A percentile compares a stretch with the other conserved stretches of the same genome.
These are phyloP conservation scores for Poa annua DNA, from an alignment of 176 grass and related monocot genomes.

Conservation along the genomic window DNA sequence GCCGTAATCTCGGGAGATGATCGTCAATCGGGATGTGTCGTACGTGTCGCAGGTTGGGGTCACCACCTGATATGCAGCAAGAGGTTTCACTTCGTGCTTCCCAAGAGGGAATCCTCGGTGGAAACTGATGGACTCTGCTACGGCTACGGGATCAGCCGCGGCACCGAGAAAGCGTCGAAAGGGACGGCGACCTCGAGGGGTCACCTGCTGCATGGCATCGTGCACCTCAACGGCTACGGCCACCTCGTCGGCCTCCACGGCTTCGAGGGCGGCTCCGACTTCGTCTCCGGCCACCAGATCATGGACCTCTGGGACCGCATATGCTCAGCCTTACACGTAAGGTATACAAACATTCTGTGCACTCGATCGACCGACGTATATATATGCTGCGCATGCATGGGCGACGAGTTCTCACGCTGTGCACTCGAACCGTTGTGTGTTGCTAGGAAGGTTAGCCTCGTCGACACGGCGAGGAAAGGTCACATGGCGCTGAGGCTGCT, in stretches of 20 bases:
- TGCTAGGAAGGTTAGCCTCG: conserved; percentile 78
- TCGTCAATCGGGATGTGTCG: background rate
- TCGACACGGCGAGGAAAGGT: conserved; percentile 70
- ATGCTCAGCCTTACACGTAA: conserved; percentile 67
- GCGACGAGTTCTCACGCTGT: background rate
- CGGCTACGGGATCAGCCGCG: conserved; percentile 46
- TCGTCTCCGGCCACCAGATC: conserved; percentile 83
- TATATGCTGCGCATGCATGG: background rate
- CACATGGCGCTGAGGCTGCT: conserved; percentile 78
- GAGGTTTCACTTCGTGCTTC: conserved; percentile 90
- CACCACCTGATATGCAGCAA: conserved; percentile 82
- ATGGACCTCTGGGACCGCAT: conserved; percentile 91
- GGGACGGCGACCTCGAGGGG: conserved; percentile 26
- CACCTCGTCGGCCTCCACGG: conserved; percentile 77
- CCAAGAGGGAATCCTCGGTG: conserved; percentile 55
- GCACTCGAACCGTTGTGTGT: background rate
- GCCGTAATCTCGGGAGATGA: background rate
- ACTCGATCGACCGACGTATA: background rate
- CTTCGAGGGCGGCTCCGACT: conserved; percentile 76
- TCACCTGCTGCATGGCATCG: conserved; percentile 76
- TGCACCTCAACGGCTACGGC: conserved; percentile 91
- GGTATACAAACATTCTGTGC: conserved; percentile 43
- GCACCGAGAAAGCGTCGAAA: conserved; percentile 43
- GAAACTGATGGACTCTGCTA: conserved; percentile 54
- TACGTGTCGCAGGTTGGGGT: conserved; percentile 73